phyloP scores from a whole-genome alignment of 129 eudicot species.

The Chrysanthemum makinoi region DNA sequence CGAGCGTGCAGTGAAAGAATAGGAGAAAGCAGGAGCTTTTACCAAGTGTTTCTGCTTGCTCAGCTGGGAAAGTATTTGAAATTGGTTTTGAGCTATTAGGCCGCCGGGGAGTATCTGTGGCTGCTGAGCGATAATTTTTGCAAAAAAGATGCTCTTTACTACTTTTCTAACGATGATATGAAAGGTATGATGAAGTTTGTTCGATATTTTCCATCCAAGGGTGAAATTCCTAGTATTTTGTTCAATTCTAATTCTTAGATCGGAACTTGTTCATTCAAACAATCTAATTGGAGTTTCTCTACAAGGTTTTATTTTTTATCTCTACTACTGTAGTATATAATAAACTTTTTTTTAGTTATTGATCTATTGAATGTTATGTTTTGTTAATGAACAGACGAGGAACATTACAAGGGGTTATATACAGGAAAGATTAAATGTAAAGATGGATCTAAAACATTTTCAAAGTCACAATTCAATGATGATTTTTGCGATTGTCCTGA shows the following conservation, averaged over 20 bases:
- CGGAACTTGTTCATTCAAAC: slow-evolving; percentile 27
- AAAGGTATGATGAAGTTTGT: slow-evolving; percentile 51
- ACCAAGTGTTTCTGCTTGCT: slow-evolving; percentile 51
- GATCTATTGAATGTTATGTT: neutral
- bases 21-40: slow-evolving; percentile 41
- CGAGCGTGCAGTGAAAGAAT: slow-evolving; percentile 47
- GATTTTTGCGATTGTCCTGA: slow-evolving; percentile 91
- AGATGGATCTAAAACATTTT: slow-evolving; percentile 84
- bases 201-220: slow-evolving; percentile 40
- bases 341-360: too few relatives aligned
- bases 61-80: slow-evolving; percentile 44
- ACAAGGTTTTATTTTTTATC: slow-evolving; percentile 24
- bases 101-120: slow-evolving; percentile 31
- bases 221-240: slow-evolving; percentile 13
- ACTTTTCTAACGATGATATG: slow-evolving; percentile 27
- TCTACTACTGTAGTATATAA: neutral
- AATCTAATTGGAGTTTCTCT: slow-evolving; percentile 34
- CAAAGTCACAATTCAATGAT: slow-evolving; percentile 63
- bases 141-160: slow-evolving; percentile 46
- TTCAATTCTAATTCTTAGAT: slow-evolving; percentile 28
- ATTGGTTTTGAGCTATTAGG: slow-evolving; percentile 38
- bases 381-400: slow-evolving; percentile 53
- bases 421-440: slow-evolving; percentile 53
- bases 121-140: slow-evolving; percentile 24
- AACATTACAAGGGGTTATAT: slow-evolving; percentile 42